Evolutionary conservation across 495 filamentous ascomycete species (phyloP), one percentile per base, ranked within the genome.

Genomic region (Xylaria bambusicola): DNA sequence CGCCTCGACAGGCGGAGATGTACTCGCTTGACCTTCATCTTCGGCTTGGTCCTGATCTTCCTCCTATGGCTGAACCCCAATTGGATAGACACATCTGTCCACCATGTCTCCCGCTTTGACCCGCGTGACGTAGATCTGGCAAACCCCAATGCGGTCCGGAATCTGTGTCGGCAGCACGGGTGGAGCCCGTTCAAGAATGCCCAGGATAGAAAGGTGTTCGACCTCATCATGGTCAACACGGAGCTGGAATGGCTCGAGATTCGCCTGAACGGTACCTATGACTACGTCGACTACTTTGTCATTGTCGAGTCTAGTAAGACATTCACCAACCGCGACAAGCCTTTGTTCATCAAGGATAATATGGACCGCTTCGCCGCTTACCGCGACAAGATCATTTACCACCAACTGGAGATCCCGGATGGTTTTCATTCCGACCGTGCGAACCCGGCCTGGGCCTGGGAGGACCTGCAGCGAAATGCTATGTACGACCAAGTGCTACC

Each of bases 211-310:
- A 82, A 81, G 60, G 71, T 84, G 27, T 85, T 82, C 65, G 82
- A 85, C 61, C 69, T 85, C 6, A 71, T 83, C 24, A 75, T 83
- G 66, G 61, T 84, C 61, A 81, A 79, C 64, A 79, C 74, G 15
- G 82, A 84, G 70, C 74, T 84, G 23, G 82, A 84, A 62, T 81
- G 79, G 75, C 71, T 85, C 58, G 82, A 85, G 53, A 79, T 85
- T 53, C 80, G 80, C 21, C 70, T 85, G n/a, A 75, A 82, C 68
- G 75, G 73, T 36, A 74, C 78, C 27, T 76, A 74, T 44, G 54
- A 73, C 44, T 60, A 72, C 17, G 78, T 85, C 42, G 82, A 85
- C 67, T 84, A 83, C 68, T 84, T 82, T 60, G 75, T 85, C 64
- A 73, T 85, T 20, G 77, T 84, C 17, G 82, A 84, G 68, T 68